Evolutionary conservation across 2,329 filamentous ascomycete genomes (phyloP).

Genomic region (Ophiosphaerella narmari): DNA sequence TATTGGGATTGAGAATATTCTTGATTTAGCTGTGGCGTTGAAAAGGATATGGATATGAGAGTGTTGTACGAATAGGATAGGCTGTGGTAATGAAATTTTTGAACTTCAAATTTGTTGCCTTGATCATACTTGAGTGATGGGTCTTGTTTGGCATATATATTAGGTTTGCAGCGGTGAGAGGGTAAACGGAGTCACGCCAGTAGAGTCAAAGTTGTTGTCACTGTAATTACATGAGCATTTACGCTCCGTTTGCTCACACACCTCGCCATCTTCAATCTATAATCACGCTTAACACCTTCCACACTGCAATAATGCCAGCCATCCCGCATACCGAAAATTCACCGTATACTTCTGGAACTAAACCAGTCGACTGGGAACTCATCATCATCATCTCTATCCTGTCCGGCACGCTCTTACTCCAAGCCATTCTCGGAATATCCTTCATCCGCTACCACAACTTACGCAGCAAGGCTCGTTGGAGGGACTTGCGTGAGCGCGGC

Average conservation of each 20-base stretch:
- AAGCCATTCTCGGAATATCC: not conserved
- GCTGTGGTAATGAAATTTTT: not conserved
- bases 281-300: too few species aligned
- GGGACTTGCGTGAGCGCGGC: constrained; percentile 9
- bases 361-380: constrained; percentile 7
- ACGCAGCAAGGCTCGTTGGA: constrained; percentile 17
- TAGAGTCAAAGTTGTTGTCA: too few species aligned
- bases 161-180: too few species aligned
- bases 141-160: too few species aligned
- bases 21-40: constrained; percentile 1
- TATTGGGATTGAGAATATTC: not conserved
- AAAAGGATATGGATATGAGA: not conserved
- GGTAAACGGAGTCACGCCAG: too few species aligned
- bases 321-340: too few species aligned
- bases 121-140: not conserved
- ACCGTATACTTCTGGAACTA: too few species aligned
- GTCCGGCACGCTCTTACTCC: constrained; percentile 2
- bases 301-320: too few species aligned
- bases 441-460: constrained; percentile 4
- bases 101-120: not conserved
- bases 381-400: constrained; percentile 6
- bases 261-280: too few species aligned
- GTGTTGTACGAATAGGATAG: constrained; percentile 2
- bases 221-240: too few species aligned
- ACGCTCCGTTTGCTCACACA: too few species aligned